phyloP scores from a whole-genome alignment of 805 yeast species.

The Spathaspora sp. region DNA sequence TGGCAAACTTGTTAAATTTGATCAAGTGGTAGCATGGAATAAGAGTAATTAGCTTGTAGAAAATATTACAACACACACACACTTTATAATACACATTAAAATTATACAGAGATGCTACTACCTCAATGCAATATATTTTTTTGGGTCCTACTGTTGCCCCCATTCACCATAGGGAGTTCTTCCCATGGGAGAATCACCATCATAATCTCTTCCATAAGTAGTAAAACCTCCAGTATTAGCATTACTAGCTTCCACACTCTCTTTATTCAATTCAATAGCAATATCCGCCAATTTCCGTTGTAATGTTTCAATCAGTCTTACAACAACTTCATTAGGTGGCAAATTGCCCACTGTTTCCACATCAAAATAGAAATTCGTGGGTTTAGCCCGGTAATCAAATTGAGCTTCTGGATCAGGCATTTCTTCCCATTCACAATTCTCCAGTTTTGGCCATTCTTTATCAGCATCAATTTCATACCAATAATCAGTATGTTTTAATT shows the following conservation, averaged over 20 bases:
- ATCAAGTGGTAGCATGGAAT: conserved; percentile 78
- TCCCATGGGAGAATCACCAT: conserved; percentile 19
- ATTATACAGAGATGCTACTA: neutral
- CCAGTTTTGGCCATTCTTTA: conserved; percentile 89
- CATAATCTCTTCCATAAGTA: conserved; percentile 37
- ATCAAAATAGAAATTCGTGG: conserved; percentile 78
- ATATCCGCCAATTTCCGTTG: conserved; percentile 90
- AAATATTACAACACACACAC: neutral
- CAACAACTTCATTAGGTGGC: conserved; percentile 84
- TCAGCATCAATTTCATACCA: conserved; percentile 93
- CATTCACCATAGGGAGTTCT: conserved; percentile 26
- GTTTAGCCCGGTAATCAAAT: conserved; percentile 81
- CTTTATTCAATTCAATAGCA: conserved; percentile 59
- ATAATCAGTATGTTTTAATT: conserved; percentile 88
- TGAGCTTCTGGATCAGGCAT: conserved; percentile 84
- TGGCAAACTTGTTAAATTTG: conserved; percentile 72
- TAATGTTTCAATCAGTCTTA: conserved; percentile 77
- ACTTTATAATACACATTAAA: neutral
- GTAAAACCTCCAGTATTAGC: conserved; percentile 48
- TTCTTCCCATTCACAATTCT: conserved; percentile 94
- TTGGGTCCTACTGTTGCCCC: conserved; percentile 20
- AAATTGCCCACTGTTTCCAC: conserved; percentile 91
- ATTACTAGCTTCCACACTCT: conserved; percentile 35
- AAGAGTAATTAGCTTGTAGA: conserved; percentile 1
- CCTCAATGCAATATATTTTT: neutral